Percentiles rank a stretch among this genome's conserved stretches.
Evolutionary conservation across 1,284 basidiomycete species (phyloP).

Genomic region (Leccinum subrobustum): DNA sequence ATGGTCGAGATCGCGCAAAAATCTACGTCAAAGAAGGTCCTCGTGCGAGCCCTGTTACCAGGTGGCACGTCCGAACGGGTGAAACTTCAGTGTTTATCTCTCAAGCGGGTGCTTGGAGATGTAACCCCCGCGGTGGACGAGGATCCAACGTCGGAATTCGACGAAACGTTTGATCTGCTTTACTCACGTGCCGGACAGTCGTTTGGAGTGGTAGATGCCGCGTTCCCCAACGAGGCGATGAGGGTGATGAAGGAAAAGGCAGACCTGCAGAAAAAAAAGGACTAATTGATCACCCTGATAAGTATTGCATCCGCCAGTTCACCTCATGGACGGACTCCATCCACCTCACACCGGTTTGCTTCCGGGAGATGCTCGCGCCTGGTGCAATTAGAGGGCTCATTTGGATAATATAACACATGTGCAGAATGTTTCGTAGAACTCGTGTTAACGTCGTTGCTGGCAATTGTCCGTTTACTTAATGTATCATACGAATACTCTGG

Average conservation of each 20-base stretch:
- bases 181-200: slow-evolving; percentile 25
- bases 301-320: neutral
- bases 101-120: slow-evolving; percentile 19
- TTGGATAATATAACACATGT: neutral
- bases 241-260: slow-evolving; percentile 16
- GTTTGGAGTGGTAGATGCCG: slow-evolving; percentile 21
- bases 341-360: neutral
- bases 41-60: slow-evolving; percentile 32
- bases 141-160: slow-evolving; percentile 19
- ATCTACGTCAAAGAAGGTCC: slow-evolving; percentile 21
- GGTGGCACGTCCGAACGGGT: slow-evolving; percentile 27
- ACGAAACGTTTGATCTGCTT: slow-evolving; percentile 27
- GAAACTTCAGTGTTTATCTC: slow-evolving; percentile 29
- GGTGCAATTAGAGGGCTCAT: neutral
- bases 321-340: neutral
- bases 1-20: slow-evolving; percentile 32
- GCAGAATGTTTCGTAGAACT: neutral
- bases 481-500: slow-evolving; percentile 7
- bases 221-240: slow-evolving; percentile 23
- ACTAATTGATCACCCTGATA: neutral
- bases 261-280: neutral
- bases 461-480: slow-evolving; percentile 6
- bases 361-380: neutral
- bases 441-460: neutral
- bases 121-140: slow-evolving; percentile 7